A percentile compares a stretch with the other conserved stretches of the same genome.
Conservation (phyloP, 495 filamentous ascomycete species). For the Penicillium soppii region DNA sequence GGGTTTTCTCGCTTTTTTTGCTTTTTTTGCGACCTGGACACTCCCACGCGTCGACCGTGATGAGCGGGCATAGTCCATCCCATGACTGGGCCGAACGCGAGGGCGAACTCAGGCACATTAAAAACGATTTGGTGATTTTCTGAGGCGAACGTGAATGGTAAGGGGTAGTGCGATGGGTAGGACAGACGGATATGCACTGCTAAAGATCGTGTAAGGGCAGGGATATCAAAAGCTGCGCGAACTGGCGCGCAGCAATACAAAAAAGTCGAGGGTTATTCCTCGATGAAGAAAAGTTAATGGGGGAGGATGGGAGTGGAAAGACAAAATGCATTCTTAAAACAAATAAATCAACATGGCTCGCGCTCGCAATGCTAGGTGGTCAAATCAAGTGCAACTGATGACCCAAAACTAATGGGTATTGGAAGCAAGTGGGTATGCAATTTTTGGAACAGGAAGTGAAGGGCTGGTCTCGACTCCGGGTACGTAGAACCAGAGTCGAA, state of each 20-base stretch:
- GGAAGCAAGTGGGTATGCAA: slow-evolving; percentile 45
- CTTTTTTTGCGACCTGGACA: slow-evolving; percentile 32
- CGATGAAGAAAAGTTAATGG: slow-evolving; percentile 19
- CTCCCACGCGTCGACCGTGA: not conserved
- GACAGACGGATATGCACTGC: slow-evolving; percentile 22
- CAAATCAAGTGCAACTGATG: slow-evolving; percentile 40
- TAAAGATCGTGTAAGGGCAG: slow-evolving; percentile 25
- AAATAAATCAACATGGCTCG: slow-evolving; percentile 39
- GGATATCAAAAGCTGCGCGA: slow-evolving; percentile 30
- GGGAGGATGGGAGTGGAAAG: slow-evolving; percentile 9
- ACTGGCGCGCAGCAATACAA: slow-evolving; percentile 26
- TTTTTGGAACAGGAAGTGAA: slow-evolving; percentile 37
- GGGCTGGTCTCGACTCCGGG: slow-evolving; percentile 26
- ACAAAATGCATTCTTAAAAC: slow-evolving; percentile 40
- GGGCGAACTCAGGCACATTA: slow-evolving; percentile 33
- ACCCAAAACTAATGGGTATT: slow-evolving; percentile 33
- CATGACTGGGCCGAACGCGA: no score
- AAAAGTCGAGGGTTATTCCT: slow-evolving; percentile 10
- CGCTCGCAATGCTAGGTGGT: slow-evolving; percentile 54
- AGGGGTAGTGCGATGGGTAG: slow-evolving; percentile 3
- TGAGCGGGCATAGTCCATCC: not conserved
- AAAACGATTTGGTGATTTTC: slow-evolving; percentile 23
- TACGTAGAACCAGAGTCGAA: slow-evolving; percentile 25
- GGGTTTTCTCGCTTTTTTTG: slow-evolving; percentile 33
- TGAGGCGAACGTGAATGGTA: not conserved